Evolutionary conservation across 208 protist species (phyloP), one percentile per base, ranked within the genome.

Genomic region (Zelonia costaricensis): DNA sequence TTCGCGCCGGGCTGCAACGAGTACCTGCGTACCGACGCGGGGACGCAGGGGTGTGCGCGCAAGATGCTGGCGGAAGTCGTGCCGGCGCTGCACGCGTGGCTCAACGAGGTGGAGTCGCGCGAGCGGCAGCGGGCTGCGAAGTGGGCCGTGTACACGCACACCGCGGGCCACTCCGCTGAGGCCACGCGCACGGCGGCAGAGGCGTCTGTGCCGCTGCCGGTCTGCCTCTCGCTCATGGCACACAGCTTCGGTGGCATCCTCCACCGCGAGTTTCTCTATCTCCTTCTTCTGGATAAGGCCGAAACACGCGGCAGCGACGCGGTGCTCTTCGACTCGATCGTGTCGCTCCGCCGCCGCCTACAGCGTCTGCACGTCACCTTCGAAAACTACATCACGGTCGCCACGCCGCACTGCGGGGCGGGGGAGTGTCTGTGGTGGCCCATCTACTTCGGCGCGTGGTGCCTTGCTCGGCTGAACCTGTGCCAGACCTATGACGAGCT

Each of bases 181-280:
- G 55, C 65, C 13, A 49, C 65, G 15, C 28, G 48, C 15, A 55
- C 59, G 25, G 27, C 33, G 9, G 42, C 20, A 2, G 56, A 64
- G 54, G 59, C 45, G 1, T 25, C 54, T 5, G 28, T 30, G 28
- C 62, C 63, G 16, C 31, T 65, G 8, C 76, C 77, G 9, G 40
- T 77, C 4, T 91, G 60, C 42, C 74, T 91, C 53, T 91, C 84
- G 15, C 74, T 69, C 54, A 72, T 87, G 20, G 84, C 77, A 3
- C 84, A 91, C 80, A 85, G 77, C 31, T 87, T 91, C 42, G 84
- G 84, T 16, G 84, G 84, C 16, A 76, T 91, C 31, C 72, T 91
- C 46, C 55, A 85, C 43, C 80, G 84, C 9, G 80, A 91, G 69
- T 78, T 77, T n/a, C 45, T 91, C 0, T 91, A 76, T 44, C 62